These are phyloP conservation scores for Pseudopyrenochaeta lycopersici DNA, from an alignment of 2,329 filamentous ascomycete species.

Conservation along the genomic window DNA sequence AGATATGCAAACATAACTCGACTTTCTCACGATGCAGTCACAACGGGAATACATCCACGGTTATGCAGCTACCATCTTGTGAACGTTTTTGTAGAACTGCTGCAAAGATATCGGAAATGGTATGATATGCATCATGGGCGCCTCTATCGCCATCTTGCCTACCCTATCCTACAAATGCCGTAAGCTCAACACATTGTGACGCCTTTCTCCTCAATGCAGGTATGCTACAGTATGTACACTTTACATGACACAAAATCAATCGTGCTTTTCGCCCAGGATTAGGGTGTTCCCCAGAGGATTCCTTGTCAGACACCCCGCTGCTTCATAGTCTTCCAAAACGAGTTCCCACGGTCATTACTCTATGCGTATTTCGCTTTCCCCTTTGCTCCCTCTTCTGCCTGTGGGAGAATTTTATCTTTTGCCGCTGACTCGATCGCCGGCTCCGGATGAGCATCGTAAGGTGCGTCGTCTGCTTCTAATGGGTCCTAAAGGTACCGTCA, in stretches of 20 bases:
- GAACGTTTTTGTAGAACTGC: too few relatives aligned
- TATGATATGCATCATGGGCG: not conserved
- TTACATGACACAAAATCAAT: not conserved
- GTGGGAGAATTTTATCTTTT: constrained; percentile 3
- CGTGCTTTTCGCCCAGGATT: too few relatives aligned
- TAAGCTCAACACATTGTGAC: not conserved
- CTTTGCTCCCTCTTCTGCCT: constrained; percentile 16
- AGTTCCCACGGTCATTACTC: not conserved
- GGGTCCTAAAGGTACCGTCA: constrained; percentile 26
- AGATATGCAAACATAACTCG: too few relatives aligned
- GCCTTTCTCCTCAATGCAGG: not conserved
- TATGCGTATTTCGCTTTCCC: constrained; percentile 22
- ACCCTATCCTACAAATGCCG: constrained; percentile 6
- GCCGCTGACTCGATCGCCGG: constrained; percentile 1
- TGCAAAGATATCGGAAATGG: too few relatives aligned
- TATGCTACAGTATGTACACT: not conserved
- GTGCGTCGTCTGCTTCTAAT: constrained; percentile 24
- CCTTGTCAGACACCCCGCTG: too few relatives aligned
- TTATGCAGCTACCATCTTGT: too few relatives aligned
- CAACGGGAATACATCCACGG: too few relatives aligned
- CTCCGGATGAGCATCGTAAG: constrained; percentile 6
- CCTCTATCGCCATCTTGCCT: constrained; percentile 4
- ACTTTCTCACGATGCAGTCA: too few relatives aligned
- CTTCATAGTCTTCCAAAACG: not conserved
- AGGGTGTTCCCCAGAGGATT: too few relatives aligned